These are phyloP conservation scores for Pachysandra terminalis DNA, from an alignment of 164 flowering plant genomes.

Conservation along the genomic window DNA sequence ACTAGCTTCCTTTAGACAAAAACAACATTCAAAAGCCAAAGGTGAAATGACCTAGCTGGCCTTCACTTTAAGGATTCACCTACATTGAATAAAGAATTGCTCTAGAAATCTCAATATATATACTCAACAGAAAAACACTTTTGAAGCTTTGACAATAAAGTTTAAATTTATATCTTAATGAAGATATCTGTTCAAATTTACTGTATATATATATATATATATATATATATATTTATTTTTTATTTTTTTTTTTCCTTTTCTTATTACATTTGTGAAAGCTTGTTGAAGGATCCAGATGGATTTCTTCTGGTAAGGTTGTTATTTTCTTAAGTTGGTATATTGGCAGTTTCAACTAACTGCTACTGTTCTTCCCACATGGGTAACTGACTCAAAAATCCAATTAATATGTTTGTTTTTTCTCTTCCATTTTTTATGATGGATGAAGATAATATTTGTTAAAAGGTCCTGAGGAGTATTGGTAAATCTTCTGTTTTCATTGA, in stretches of 20 bases:
- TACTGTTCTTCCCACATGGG: constrained; percentile 4
- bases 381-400: background rate
- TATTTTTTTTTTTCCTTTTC: background rate
- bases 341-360: constrained; percentile 22
- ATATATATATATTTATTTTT: too few relatives aligned
- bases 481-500: constrained; percentile 16
- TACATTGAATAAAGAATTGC: constrained; percentile 17
- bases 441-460: constrained; percentile 15
- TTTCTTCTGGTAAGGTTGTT: constrained; percentile 22
- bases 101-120: too few relatives aligned
- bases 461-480: constrained; percentile 20
- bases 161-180: background rate
- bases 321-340: constrained; percentile 18
- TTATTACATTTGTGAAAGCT: constrained; percentile 1
- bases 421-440: too few relatives aligned
- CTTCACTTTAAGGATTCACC: constrained; percentile 15
- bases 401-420: background rate
- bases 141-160: background rate
- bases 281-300: constrained; percentile 15
- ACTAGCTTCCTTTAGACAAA: constrained; percentile 24
- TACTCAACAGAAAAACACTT: too few relatives aligned
- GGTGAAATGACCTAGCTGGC: constrained; percentile 34
- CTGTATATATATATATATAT: too few relatives aligned
- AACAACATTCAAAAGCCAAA: constrained; percentile 3
- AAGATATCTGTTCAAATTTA: background rate